Base-by-base conservation (phyloP, 106 monocot species). In the Allium fistulosum region DNA sequence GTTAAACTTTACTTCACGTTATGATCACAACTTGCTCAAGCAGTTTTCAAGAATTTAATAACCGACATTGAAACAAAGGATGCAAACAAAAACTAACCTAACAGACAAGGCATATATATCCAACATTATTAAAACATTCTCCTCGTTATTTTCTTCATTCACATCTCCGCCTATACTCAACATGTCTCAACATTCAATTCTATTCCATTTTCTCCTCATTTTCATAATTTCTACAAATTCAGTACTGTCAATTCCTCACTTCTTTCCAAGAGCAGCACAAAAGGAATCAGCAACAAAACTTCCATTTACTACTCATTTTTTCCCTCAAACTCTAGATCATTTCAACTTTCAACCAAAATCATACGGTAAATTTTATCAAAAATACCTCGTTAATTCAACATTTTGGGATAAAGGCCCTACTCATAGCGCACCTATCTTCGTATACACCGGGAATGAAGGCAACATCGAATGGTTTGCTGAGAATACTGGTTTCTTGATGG, bases 401-500 rank as follows among this genome's bases (percentile, higher is more conserved):
- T 75, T 61, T 79, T 96, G 92, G 92, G 81, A 81, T n/a, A 13
- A 69, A 17, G 80, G 82, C n/a, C 64, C 84, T 11, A 55, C 8
- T 57, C 80, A 69, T 73, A 56, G 68, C 17, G 86, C 70, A 3
- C 96, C 96, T 11, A 86, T 96, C 66, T 96, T 96, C 74, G 96
- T 96, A 53, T 96, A 96, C 83, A 86, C 92, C 3, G 96, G 96
- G 56, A 96, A 96, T 51, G 96, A 96, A 61, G 91, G 91, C 51
- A 51, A 88, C 62, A 96, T 96, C 67, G 92, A 80, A 9, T 88
- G 88, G 96, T 92, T 96, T 57, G 92, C 96, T 0, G 64, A 37
- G 53, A 96, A 96, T 64, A 92, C 96, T 65, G 96, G 91, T 8
- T 89, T 96, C 86, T 68, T 96, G 78, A 51, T 82, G 60, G 96